Conservation (phyloP, 2,329 filamentous ascomycete species). For the Knoxdaviesia proteae region DNA sequence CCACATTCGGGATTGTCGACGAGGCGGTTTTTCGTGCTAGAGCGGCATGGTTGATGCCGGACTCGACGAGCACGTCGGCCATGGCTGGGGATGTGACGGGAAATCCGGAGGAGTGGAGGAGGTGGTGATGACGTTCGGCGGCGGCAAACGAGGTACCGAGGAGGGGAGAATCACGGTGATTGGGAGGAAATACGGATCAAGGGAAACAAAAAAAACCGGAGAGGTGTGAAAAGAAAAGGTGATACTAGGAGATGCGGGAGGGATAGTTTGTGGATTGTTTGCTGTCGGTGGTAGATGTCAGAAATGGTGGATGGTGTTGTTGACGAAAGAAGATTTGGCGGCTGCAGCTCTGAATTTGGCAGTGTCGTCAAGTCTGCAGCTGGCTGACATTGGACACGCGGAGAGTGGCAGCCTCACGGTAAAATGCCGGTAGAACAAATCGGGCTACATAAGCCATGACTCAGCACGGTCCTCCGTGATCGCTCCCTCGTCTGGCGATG, state of each 20-base stretch:
- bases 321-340: neutral
- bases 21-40: conserved; percentile 65
- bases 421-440: neutral
- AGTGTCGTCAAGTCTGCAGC: neutral
- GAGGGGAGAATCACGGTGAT: neutral
- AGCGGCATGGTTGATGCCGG: conserved; percentile 48
- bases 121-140: neutral
- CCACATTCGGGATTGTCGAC: conserved; percentile 71
- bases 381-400: neutral
- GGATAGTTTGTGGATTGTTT: neutral
- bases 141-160: conserved; percentile 1
- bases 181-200: neutral
- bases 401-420: neutral
- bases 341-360: neutral
- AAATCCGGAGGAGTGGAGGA: neutral
- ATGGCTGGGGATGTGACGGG: conserved; percentile 26
- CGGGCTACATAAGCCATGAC: neutral
- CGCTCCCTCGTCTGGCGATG: no score
- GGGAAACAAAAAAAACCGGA: neutral
- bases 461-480: no score
- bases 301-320: neutral
- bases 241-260: neutral
- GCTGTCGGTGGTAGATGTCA: neutral
- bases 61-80: conserved; percentile 77
- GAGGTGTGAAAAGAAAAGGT: neutral